Conservation (phyloP, 164 flowering plant genomes). For the Protea cynaroides region DNA sequence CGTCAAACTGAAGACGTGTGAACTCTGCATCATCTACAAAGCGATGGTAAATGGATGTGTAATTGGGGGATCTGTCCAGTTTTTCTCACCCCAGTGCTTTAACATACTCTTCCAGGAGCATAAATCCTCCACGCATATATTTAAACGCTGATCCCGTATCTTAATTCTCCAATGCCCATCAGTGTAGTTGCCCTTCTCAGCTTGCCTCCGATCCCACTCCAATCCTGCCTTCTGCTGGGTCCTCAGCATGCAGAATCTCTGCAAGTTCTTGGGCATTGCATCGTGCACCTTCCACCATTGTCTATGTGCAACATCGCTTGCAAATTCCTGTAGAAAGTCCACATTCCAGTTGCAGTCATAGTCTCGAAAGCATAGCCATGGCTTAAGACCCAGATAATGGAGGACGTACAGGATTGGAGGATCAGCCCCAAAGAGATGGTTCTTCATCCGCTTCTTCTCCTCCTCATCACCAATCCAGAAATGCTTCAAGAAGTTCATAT, state of each 20-base stretch:
- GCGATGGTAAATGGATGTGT: slow-evolving; percentile 17
- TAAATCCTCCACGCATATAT: slow-evolving; percentile 48
- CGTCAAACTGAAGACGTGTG: not conserved
- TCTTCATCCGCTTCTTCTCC: slow-evolving; percentile 62
- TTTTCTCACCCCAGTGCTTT: slow-evolving; percentile 76
- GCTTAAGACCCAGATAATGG: slow-evolving; percentile 82
- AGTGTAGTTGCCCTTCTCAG: slow-evolving; percentile 66
- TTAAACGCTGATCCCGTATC: slow-evolving; percentile 49
- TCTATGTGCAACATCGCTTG: slow-evolving; percentile 78
- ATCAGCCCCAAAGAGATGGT: slow-evolving; percentile 67
- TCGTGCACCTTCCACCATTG: slow-evolving; percentile 95
- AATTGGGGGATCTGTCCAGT: slow-evolving; percentile 48
- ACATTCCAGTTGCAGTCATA: slow-evolving; percentile 94
- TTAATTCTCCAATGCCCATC: slow-evolving; percentile 86
- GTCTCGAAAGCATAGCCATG: slow-evolving; percentile 95
- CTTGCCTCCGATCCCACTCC: slow-evolving; percentile 93
- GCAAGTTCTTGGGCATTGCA: slow-evolving; percentile 76
- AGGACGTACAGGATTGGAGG: slow-evolving; percentile 84
- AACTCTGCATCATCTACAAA: not conserved
- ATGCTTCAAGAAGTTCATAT: slow-evolving; percentile 90
- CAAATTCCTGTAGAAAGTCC: slow-evolving; percentile 71
- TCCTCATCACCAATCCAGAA: slow-evolving; percentile 81
- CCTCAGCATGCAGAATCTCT: slow-evolving; percentile 67
- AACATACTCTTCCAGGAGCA: slow-evolving; percentile 79
- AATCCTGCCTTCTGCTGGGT: slow-evolving; percentile 80